These are phyloP conservation scores for Xylariaceae sp. DNA, from an alignment of 2,329 filamentous ascomycete species.

Conservation along the genomic window DNA sequence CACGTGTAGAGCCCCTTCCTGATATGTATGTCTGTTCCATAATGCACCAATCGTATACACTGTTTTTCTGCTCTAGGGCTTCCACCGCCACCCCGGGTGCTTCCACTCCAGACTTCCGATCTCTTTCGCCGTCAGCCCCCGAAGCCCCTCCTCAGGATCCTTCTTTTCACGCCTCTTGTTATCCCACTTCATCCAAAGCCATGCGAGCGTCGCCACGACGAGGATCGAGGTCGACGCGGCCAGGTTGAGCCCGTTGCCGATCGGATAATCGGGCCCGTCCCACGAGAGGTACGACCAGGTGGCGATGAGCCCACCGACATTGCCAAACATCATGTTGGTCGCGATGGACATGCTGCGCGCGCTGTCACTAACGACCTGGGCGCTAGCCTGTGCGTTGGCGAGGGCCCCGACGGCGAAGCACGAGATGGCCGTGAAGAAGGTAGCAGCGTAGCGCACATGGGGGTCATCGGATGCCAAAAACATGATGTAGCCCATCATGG, in stretches of 20 bases:
- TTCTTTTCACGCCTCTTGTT: slow-evolving; percentile 45
- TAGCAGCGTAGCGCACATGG: slow-evolving; percentile 61
- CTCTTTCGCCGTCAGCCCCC: slow-evolving; percentile 42
- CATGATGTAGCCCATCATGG: slow-evolving; percentile 68
- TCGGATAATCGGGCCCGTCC: slow-evolving; percentile 62
- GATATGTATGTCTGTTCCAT: too few relatives aligned
- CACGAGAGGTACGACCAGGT: slow-evolving; percentile 62
- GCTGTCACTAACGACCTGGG: slow-evolving; percentile 69
- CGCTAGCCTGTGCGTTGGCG: slow-evolving; percentile 62
- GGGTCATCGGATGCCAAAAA: slow-evolving; percentile 55
- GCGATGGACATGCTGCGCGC: slow-evolving; percentile 64
- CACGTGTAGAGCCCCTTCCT: not conserved
- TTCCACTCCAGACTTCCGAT: slow-evolving; percentile 57
- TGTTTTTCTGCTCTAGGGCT: slow-evolving; percentile 24
- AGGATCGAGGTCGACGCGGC: slow-evolving; percentile 52
- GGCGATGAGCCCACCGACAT: slow-evolving; percentile 64
- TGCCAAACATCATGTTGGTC: slow-evolving; percentile 67
- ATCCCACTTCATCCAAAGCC: slow-evolving; percentile 57
- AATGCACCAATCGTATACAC: not conserved
- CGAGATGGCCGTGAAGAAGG: slow-evolving; percentile 63
- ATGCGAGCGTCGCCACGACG: slow-evolving; percentile 40
- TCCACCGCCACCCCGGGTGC: slow-evolving; percentile 59
- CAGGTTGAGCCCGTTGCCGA: slow-evolving; percentile 67
- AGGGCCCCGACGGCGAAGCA: slow-evolving; percentile 62
- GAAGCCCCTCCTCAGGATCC: slow-evolving; percentile 49